These are phyloP conservation scores for Podospora tetraspora DNA, from an alignment of 495 filamentous ascomycete genomes.

Conservation along the genomic window DNA sequence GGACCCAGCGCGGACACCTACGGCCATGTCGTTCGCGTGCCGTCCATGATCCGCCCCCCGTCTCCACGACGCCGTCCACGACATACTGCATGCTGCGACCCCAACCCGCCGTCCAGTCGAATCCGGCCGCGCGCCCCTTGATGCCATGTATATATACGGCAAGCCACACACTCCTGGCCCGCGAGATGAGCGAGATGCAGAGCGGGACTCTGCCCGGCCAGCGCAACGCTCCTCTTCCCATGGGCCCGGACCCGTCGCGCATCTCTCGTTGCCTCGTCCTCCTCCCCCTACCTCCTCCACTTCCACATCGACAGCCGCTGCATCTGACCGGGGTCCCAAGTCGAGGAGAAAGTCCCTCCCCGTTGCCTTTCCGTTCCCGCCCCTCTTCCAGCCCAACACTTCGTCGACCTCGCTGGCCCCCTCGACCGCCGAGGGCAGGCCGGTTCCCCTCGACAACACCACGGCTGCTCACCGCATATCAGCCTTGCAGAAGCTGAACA, in stretches of 20 bases:
- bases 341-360: conserved; percentile 24
- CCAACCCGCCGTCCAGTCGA: conserved; percentile 17
- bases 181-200: conserved; percentile 13
- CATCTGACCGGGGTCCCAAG: conserved; percentile 8
- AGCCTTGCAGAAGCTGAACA: conserved; percentile 42
- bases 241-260: background rate
- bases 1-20: conserved; percentile 1
- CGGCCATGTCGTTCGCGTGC: conserved; percentile 21
- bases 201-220: conserved; percentile 14
- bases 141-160: conserved; percentile 31
- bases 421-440: conserved; percentile 43
- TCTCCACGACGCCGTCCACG: conserved; percentile 18
- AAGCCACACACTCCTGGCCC: conserved; percentile 22
- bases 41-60: conserved; percentile 15
- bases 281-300: conserved; percentile 19
- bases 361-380: conserved; percentile 31
- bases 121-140: conserved; percentile 15
- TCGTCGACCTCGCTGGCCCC: conserved; percentile 41
- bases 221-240: conserved; percentile 5
- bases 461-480: conserved; percentile 37
- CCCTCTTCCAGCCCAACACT: conserved; percentile 32
- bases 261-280: conserved; percentile 15
- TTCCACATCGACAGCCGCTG: background rate
- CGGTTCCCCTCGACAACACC: conserved; percentile 40
- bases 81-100: conserved; percentile 32